These are phyloP conservation scores for Tylopilus sp. DNA, from an alignment of 768 basidiomycete genomes.

Conservation along the genomic window DNA sequence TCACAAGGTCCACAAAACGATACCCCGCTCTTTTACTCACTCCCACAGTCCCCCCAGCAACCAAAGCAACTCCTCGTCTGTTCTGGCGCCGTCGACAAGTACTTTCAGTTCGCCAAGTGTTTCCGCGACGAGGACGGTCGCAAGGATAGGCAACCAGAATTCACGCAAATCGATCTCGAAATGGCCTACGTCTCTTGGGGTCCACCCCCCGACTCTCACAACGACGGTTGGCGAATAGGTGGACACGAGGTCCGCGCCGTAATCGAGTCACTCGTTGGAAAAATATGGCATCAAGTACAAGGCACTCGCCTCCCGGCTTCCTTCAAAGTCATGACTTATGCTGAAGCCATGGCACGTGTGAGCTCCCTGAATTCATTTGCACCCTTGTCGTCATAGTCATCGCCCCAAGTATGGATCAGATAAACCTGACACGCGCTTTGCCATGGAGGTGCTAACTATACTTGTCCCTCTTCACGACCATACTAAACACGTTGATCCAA, in stretches of 20 bases:
- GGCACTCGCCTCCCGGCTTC: conserved; percentile 53
- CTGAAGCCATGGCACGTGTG: conserved; percentile 87
- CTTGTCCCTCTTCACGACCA: neutral
- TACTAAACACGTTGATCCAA: conserved; percentile 19
- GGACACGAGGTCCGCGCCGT: conserved; percentile 77
- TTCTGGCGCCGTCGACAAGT: conserved; percentile 85
- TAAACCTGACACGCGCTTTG: conserved; percentile 91
- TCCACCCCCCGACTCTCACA: conserved; percentile 11
- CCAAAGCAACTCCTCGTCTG: conserved; percentile 91
- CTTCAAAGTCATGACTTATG: conserved; percentile 85
- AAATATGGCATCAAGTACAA: conserved; percentile 73
- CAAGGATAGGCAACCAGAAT: conserved; percentile 94
- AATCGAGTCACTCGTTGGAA: conserved; percentile 69
- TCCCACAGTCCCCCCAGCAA: conserved; percentile 94
- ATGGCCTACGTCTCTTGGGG: conserved; percentile 95
- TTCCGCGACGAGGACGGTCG: conserved; percentile 96
- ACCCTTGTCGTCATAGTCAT: conserved; percentile 17
- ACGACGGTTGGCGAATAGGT: conserved; percentile 75
- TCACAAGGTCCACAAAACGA: conserved; percentile 19
- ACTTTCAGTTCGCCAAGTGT: conserved; percentile 91
- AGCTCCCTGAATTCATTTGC: conserved; percentile 26
- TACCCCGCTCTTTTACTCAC: conserved; percentile 69
- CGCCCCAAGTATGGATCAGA: conserved; percentile 81
- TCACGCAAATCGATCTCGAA: conserved; percentile 95
- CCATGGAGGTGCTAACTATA: conserved; percentile 64